Conservation (phyloP, 495 filamentous ascomycete species). For the Neurospora sp. region DNA sequence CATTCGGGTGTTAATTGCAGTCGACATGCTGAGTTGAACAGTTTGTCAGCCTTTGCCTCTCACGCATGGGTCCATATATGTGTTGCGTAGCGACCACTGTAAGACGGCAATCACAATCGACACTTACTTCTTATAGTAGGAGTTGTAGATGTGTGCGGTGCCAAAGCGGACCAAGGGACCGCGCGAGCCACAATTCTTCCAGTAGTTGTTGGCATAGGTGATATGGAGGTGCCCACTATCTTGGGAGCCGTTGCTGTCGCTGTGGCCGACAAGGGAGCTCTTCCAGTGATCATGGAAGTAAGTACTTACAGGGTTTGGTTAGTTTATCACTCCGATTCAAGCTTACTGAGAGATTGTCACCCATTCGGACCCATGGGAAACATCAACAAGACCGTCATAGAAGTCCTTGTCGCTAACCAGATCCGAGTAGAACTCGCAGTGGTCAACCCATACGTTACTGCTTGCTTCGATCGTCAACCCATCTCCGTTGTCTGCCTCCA, state of each 20-base stretch:
- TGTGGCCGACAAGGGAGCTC: conserved; percentile 52
- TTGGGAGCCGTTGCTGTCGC: conserved; percentile 35
- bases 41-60: conserved; percentile 5
- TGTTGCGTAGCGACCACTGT: neutral
- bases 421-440: conserved; percentile 53
- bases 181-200: conserved; percentile 50
- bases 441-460: conserved; percentile 60
- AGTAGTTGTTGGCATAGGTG: conserved; percentile 55
- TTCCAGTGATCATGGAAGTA: conserved; percentile 58
- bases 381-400: conserved; percentile 58
- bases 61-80: neutral
- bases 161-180: conserved; percentile 54
- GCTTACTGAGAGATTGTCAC: conserved; percentile 38
- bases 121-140: conserved; percentile 26
- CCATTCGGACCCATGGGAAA: conserved; percentile 44
- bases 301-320: conserved; percentile 15
- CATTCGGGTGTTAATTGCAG: conserved; percentile 55
- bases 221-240: conserved; percentile 46
- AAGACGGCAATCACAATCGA: neutral
- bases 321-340: neutral
- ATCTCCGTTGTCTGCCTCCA: conserved; percentile 48
- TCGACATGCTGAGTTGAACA: conserved; percentile 29
- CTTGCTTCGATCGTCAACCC: conserved; percentile 44
- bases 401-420: conserved; percentile 50
- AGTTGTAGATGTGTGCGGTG: conserved; percentile 43